phyloP scores from a whole-genome alignment of 2,329 filamentous ascomycete genomes.

The Ustilaginoidea virens region DNA sequence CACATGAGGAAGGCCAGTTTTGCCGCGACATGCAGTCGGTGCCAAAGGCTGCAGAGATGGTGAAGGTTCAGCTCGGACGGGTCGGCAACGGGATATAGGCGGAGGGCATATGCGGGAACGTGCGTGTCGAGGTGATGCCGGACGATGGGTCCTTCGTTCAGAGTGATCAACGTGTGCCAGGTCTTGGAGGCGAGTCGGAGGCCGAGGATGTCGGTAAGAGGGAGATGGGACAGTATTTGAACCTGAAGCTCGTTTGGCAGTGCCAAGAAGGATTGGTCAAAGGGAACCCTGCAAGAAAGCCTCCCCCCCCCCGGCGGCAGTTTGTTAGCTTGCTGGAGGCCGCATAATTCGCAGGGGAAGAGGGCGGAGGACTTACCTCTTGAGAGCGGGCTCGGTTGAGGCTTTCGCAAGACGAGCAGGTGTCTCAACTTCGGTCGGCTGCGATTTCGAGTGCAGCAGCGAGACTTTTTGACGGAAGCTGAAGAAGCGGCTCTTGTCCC shows the following conservation, averaged over 20 bases:
- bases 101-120: constrained; percentile 43
- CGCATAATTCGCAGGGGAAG: too few relatives aligned
- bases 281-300: constrained; percentile 25
- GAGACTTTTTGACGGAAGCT: constrained; percentile 23
- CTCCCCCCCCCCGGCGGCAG: too few relatives aligned
- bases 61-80: constrained; percentile 36
- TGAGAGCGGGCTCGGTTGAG: constrained; percentile 14
- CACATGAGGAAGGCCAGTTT: constrained; percentile 48
- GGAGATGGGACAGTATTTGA: constrained; percentile 43
- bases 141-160: constrained; percentile 45
- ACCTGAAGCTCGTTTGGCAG: constrained; percentile 48
- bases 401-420: constrained; percentile 4
- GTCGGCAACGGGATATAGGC: constrained; percentile 40
- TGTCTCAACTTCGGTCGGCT: constrained; percentile 8
- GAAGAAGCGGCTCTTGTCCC: constrained; percentile 27
- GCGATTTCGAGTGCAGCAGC: constrained; percentile 19
- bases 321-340: too few relatives aligned
- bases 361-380: constrained; percentile 13
- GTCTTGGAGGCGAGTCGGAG: constrained; percentile 41
- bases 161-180: constrained; percentile 42
- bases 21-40: constrained; percentile 46
- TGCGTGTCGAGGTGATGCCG: constrained; percentile 44
- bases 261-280: constrained; percentile 40
- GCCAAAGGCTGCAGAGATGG: constrained; percentile 49
- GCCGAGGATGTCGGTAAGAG: constrained; percentile 43